phyloP scores from a whole-genome alignment of 73 alveolate genomes.

The Paramecium primaurelia region DNA sequence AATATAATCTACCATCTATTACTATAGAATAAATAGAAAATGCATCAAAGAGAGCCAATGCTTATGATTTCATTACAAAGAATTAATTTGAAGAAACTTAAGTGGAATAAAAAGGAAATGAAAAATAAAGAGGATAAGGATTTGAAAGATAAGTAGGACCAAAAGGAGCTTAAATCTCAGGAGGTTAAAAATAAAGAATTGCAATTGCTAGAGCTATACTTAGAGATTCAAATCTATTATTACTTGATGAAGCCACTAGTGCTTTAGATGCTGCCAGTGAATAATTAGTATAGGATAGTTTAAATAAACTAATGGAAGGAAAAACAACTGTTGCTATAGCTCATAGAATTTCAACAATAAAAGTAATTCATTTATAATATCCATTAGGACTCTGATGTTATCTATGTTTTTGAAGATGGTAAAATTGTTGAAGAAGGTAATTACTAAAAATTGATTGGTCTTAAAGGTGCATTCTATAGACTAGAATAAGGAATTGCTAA shows the following conservation, averaged over 20 bases:
- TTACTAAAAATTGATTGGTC: neutral
- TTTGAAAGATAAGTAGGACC: slow-evolving; percentile 59
- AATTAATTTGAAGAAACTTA: slow-evolving; percentile 38
- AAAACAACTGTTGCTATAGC: slow-evolving; percentile 74
- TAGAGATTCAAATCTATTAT: slow-evolving; percentile 71
- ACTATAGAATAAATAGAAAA: slow-evolving; percentile 36
- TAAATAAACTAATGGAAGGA: slow-evolving; percentile 70
- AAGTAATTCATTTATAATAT: slow-evolving; percentile 59
- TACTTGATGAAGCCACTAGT: slow-evolving; percentile 84
- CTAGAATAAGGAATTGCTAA: slow-evolving; percentile 34
- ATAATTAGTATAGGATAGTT: slow-evolving; percentile 61
- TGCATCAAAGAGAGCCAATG: slow-evolving; percentile 77
- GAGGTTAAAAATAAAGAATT: slow-evolving; percentile 81
- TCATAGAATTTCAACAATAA: slow-evolving; percentile 75
- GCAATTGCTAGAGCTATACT: slow-evolving; percentile 80
- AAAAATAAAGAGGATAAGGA: slow-evolving; percentile 44
- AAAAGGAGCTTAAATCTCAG: slow-evolving; percentile 70
- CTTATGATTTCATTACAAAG: slow-evolving; percentile 61
- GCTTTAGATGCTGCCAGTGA: slow-evolving; percentile 79
- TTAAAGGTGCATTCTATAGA: slow-evolving; percentile 8
- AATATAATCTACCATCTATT: slow-evolving; percentile 65
- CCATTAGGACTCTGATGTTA: slow-evolving; percentile 56
- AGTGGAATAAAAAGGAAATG: neutral
- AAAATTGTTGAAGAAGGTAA: slow-evolving; percentile 69
- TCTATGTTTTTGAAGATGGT: slow-evolving; percentile 62